Percentiles rank a stretch among this genome's conserved stretches.
These are phyloP conservation scores for Parastagonospora avenae DNA, from an alignment of 2,329 filamentous ascomycete species.

Conservation along the genomic window DNA sequence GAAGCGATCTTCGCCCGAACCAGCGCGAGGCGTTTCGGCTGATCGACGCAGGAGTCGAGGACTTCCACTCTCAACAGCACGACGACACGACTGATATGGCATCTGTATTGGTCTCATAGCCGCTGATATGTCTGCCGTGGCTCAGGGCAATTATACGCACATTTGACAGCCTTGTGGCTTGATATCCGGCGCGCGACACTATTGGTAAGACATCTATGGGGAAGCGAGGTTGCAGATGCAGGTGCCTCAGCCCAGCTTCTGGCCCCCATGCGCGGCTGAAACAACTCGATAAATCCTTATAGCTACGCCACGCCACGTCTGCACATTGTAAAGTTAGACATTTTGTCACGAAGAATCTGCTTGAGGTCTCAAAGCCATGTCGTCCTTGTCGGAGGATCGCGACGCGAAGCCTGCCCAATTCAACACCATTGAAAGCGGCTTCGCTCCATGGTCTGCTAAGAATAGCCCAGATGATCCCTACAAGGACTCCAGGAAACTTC, in stretches of 20 bases:
- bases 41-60: slow-evolving; percentile 1
- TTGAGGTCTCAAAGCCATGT: neutral
- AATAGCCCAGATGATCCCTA: slow-evolving; percentile 10
- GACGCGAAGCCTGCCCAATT: neutral
- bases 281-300: neutral
- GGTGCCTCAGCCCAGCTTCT: too few species aligned
- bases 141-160: too few species aligned
- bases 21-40: slow-evolving; percentile 2
- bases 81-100: neutral
- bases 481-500: neutral
- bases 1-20: neutral
- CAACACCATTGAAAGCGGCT: neutral
- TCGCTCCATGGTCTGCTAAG: slow-evolving; percentile 1
- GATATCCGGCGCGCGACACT: too few species aligned
- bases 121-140: too few species aligned
- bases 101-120: neutral
- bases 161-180: too few species aligned
- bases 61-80: neutral
- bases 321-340: too few species aligned
- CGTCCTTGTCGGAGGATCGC: neutral
- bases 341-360: neutral
- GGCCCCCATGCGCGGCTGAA: neutral
- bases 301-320: neutral
- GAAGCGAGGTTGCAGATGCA: too few species aligned
- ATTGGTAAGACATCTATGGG: too few species aligned